Base-by-base conservation (phyloP, 441 rosid species). In the Pelargonium myrrhifolium region DNA sequence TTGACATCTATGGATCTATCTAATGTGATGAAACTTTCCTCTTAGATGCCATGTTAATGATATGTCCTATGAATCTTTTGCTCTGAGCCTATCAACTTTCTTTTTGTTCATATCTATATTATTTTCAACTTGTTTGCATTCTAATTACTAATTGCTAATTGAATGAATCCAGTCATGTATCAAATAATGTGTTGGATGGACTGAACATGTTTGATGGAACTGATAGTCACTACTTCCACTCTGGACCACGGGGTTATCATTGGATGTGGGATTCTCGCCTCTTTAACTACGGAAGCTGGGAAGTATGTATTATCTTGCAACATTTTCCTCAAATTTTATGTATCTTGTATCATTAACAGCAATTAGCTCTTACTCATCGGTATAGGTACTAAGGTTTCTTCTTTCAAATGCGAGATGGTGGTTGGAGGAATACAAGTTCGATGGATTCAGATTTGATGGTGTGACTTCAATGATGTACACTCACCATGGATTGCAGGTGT, bases 231-330 rank as follows among this genome's bases (percentile, higher is more conserved):
- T 94, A 92, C 78, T 92, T 94, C 81, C 96, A 94, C 86, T 77
- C 92, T 63, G 99, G 99, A 51, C 59, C 90, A 1, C 85, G 84
- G 18, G 99, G 99, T 68, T 78, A 88, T 72, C 99, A 94, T 43
- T 92, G 94, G 98, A 85, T 94, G 94, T 94, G 97, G 99, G 99
- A 94, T 81, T 94, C 98, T 76, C 96, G 98, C 70, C 96, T 94
- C 82, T 94, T 94, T 79, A 94, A 92, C 65, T 89, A 92, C 65
- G 99, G 97, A 72, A 94, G 86, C 80, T 92, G 99, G 99, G 98
- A 94, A 77, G 99, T 92, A 82, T 59, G 91, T 71, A 59, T 35
- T 71, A 24, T 76, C 66, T 53, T 15, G 10, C 0, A 9, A 51
- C 70, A 67, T 63, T 6, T 10, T 66, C n/a, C n/a, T n/a, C n/a